Percentiles rank a stretch among this genome's conserved stretches.
These are phyloP conservation scores for Xylaria hypoxylon DNA, from an alignment of 2,329 filamentous ascomycete species.

Conservation along the genomic window DNA sequence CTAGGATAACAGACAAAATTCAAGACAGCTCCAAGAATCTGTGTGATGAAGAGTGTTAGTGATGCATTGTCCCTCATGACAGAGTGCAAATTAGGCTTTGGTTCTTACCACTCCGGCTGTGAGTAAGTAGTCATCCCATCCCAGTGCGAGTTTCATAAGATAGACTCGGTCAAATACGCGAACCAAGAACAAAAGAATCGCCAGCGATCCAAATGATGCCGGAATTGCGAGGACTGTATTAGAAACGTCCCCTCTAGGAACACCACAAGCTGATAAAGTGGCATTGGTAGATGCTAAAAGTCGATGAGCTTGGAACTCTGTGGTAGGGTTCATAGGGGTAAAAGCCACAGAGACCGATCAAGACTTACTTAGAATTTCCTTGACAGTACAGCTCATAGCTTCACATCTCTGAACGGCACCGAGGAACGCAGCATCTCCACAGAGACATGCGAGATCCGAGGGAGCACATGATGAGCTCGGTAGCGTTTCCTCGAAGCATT, in stretches of 20 bases:
- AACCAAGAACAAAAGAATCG: slow-evolving; percentile 25
- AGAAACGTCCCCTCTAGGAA: slow-evolving; percentile 16
- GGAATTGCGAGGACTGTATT: slow-evolving; percentile 18
- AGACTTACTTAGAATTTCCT: slow-evolving; percentile 24
- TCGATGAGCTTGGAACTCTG: background rate
- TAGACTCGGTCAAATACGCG: slow-evolving; percentile 22
- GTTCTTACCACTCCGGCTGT: slow-evolving; percentile 20
- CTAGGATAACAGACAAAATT: slow-evolving; percentile 28
- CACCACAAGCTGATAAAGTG: slow-evolving; percentile 21
- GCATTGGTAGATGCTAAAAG: slow-evolving; percentile 25
- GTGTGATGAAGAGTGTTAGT: background rate
- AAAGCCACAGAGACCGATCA: background rate
- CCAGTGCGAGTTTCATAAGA: slow-evolving; percentile 19
- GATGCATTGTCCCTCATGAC: background rate
- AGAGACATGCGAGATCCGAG: slow-evolving; percentile 20
- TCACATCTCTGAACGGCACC: slow-evolving; percentile 7
- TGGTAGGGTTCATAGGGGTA: background rate
- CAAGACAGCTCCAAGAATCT: slow-evolving; percentile 17
- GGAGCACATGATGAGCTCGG: slow-evolving; percentile 1
- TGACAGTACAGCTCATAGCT: slow-evolving; percentile 17
- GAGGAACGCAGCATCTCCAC: slow-evolving; percentile 18
- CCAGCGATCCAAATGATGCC: slow-evolving; percentile 25
- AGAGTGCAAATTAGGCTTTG: background rate
- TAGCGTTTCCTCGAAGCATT: slow-evolving; percentile 1
- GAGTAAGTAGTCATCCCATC: slow-evolving; percentile 26